Evolutionary conservation across 345 rosid species (phyloP).

Genomic region (Rhodamnia rubescens): DNA sequence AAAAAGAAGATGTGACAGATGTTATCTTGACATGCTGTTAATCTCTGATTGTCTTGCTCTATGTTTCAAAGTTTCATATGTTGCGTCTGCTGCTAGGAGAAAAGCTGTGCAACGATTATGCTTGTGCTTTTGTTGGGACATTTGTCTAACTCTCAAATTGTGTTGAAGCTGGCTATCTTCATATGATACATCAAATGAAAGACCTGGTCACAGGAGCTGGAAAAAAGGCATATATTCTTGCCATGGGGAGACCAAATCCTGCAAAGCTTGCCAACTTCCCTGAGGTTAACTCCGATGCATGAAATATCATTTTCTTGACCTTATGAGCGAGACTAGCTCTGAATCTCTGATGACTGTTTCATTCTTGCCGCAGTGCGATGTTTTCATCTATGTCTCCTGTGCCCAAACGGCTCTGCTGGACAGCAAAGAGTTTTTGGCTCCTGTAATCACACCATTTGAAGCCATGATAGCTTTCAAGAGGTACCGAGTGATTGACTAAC

Average conservation of each 20-base stretch:
- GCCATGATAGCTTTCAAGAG: slow-evolving; percentile 84
- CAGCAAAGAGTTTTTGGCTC: slow-evolving; percentile 86
- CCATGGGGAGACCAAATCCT: slow-evolving; percentile 92
- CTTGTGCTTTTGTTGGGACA: neutral
- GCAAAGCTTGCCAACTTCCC: slow-evolving; percentile 96
- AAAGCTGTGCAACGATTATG: neutral
- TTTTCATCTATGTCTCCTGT: slow-evolving; percentile 76
- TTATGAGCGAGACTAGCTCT: neutral
- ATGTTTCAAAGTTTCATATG: neutral
- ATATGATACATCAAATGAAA: slow-evolving; percentile 81
- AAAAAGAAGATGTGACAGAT: neutral
- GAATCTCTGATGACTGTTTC: neutral
- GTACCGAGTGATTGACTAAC: slow-evolving; percentile 14
- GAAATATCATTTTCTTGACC: neutral
- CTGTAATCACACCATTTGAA: slow-evolving; percentile 90
- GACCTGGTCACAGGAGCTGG: slow-evolving; percentile 62
- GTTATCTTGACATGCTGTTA: neutral
- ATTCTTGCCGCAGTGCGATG: slow-evolving; percentile 50
- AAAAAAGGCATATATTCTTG: slow-evolving; percentile 77
- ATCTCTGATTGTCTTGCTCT: neutral
- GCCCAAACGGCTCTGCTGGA: slow-evolving; percentile 89
- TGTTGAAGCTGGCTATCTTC: slow-evolving; percentile 83
- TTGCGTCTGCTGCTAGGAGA: neutral
- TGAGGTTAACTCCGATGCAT: slow-evolving; percentile 32
- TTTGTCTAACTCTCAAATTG: neutral